Evolutionary conservation across 805 yeast species (phyloP).

Genomic region (Candida pseudofarinosa): DNA sequence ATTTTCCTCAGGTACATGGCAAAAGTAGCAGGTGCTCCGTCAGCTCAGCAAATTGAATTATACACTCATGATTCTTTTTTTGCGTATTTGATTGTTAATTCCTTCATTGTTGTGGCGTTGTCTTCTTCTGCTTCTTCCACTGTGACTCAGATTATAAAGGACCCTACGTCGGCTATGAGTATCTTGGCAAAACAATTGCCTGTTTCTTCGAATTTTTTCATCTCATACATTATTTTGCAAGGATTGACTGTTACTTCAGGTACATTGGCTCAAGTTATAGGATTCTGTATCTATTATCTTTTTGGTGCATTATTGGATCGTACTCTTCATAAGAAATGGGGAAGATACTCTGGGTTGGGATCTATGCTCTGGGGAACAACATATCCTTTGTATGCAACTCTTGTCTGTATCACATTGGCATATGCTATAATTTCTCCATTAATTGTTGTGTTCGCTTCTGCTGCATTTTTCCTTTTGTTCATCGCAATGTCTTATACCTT

Average conservation of each 20-base stretch:
- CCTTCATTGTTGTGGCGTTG: constrained; percentile 65
- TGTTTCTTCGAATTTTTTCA: constrained; percentile 67
- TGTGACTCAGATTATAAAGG: constrained; percentile 54
- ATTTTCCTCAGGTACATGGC: constrained; percentile 74
- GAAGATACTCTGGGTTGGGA: constrained; percentile 52
- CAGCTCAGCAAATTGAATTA: constrained; percentile 55
- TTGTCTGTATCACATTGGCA: constrained; percentile 64
- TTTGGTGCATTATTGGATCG: constrained; percentile 54
- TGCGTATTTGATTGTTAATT: constrained; percentile 67
- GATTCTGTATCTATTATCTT: constrained; percentile 55
- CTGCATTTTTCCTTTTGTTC: constrained; percentile 68
- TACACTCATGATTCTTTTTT: constrained; percentile 67
- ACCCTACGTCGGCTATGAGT: constrained; percentile 55
- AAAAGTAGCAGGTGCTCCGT: constrained; percentile 51
- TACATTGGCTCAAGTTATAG: constrained; percentile 57
- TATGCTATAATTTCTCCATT: constrained; percentile 78
- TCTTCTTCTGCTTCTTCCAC: constrained; percentile 70
- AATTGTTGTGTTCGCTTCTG: constrained; percentile 67
- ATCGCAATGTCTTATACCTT: constrained; percentile 76
- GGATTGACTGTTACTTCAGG: constrained; percentile 66
- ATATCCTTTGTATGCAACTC: constrained; percentile 71
- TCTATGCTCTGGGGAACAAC: constrained; percentile 67
- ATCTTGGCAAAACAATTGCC: constrained; percentile 68
- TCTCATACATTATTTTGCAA: constrained; percentile 64
- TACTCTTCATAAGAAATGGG: constrained; percentile 66